Base-by-base conservation (phyloP, 306 rosid genomes). In the Fragaria ananassa region DNA sequence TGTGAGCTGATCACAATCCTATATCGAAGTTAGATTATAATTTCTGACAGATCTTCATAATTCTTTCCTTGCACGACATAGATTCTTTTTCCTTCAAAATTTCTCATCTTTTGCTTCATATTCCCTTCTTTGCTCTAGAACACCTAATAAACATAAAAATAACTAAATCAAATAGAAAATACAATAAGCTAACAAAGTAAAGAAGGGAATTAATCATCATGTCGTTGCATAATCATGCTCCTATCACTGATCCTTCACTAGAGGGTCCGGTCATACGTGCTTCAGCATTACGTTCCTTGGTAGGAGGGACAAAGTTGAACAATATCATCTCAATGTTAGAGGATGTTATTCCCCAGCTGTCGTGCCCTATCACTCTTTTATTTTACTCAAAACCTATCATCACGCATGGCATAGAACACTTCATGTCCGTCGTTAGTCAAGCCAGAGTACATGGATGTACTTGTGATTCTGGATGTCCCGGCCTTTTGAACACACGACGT, bases 201-300 rank as follows among this genome's bases (percentile, higher is more conserved):
- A 27, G 29, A 27, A 1, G 29, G 1, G 29, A 27, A 27, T 27
- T 27, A 27, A 27, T 1, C 29, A 27, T 27, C 29, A 27, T 27
- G 1, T 27, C 1, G 1, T 27, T 1, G 1, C 27, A 27, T 27
- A 27, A 27, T 27, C 1, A 27, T 27, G 29, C 29, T 27, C 29
- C 29, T 27, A 27, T 27, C 29, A 27, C 29, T 6, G 96, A 94
- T 86, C 97, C 97, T 73, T 73, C 89, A 85, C 91, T 93, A 3
- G 98, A 94, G 79, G 97, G 98, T 75, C 98, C 97, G 45, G 96
- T 94, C 78, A 94, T 94, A 77, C 97, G 92, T 89, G 97, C 95
- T 83, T 97, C 98, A 71, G 88, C 93, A 5, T 81, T 91, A 21
- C 89, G 97, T 71, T 86, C 98, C 66, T 84, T 92, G 84, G 93